Base-by-base conservation (phyloP, 2,329 filamentous ascomycete species). In the Orbilia ellipsospora region DNA sequence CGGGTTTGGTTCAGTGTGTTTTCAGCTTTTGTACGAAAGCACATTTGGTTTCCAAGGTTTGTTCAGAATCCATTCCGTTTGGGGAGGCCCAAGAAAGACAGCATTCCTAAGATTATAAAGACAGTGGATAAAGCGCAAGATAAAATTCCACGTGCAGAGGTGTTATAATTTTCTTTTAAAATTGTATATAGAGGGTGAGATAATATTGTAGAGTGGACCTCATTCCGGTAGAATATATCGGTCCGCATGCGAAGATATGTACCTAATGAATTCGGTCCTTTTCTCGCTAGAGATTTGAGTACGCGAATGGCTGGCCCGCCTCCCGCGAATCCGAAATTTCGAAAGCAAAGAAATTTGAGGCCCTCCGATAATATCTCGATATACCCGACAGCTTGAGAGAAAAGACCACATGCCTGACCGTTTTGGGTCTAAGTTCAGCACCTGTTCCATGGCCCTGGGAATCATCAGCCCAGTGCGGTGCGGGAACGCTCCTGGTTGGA, bases 381-480 rank as follows among this genome's bases (percentile, higher is more conserved):
- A 18, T 48, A 15, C 13, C 13, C 44, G 51, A 63, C 40, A 42
- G 42, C 52, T 6, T 36, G 31, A 36, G 26, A 51, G 45, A 28
- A 74, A 48, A 59, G 44, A n/a, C n/a, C 56, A 67, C 69, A 57
- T 67, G 57, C 23, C 48, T 52, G 45, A 15, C 62, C 64, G 52
- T 36, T 65, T 75, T 48, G 36, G 42, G 72, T 20, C 18, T 69
- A 75, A 56, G 18, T 59, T 16, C 44, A 18, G 67, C 13, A 6
- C 72, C 64, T 40, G 59, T 75, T 65, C 72, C 72, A 65, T 69
- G 72, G 72, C 20, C 36, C 59, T 31, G 72, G 72, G 62, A 75
- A 67, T 60, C 23, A 62, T 15, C 15, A 48, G 44, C 31, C 31
- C 31, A 36, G 31, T 44, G 40, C 13, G 36, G 57, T 50, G 3